Base-by-base conservation (phyloP, 768 basidiomycete genomes). In the Lenzites betulinus region DNA sequence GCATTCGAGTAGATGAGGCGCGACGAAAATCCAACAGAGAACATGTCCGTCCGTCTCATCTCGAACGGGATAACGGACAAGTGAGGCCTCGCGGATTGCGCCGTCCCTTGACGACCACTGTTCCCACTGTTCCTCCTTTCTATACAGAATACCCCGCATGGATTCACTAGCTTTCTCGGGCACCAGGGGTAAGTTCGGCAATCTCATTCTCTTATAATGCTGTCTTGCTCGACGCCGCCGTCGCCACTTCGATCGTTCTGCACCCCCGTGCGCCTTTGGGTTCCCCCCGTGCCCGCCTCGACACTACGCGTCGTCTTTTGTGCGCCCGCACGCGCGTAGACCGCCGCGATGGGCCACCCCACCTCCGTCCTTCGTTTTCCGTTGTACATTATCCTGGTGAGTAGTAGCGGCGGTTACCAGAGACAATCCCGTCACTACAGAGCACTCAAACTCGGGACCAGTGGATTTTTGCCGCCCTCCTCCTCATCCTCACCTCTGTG, bases 391-490 rank as follows among this genome's bases (percentile, higher is more conserved):
- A 23, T 25, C 28, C 59, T 68, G 51, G 67, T 68, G 50, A 44
- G 65, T 59, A 15, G 13, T 13, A 1, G 3, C 6, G 18, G 16
- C 6, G 9, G 9, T 28, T 51, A 26, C n/a, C n/a, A n/a, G n/a
- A n/a, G n/a, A n/a, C 13, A 25, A 9, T 13, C 13, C 6, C 7
- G 4, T 3, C 15, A 3, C 41, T 20, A 3, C 33, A 25, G n/a
- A 26, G n/a, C 36, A 1, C 15, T 18, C n/a, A 11, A 16, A 16
- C 43, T 41, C 30, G 51, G 12, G 39, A 26, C 39, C 43, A 69
- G 68, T 67, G 66, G 66, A 51, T 69, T 15, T 69, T 62, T 35
- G 62, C 70, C 20, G 55, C 64, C 23, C n/a, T 71, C 12, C 55
- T 69, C 3, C 56, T 72, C 42, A 52, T 59, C 30, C 46, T 71